phyloP scores from a whole-genome alignment of 1,139 yeast species.

The Waltiozyma sp. region DNA sequence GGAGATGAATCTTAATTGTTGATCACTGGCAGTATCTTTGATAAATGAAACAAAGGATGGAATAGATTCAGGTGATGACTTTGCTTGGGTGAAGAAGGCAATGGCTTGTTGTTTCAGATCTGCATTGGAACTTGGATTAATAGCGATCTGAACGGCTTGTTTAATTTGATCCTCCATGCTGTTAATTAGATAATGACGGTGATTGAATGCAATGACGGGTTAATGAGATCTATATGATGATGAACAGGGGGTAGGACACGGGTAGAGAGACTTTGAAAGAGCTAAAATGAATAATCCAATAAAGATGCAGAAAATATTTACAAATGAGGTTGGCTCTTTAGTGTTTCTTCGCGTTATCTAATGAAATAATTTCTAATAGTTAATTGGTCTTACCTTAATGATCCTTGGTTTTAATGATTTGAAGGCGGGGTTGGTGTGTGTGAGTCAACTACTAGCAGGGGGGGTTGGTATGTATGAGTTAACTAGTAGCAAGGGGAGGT shows the following conservation, averaged over 20 bases:
- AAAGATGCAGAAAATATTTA: neutral
- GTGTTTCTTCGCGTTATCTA: too few relatives aligned
- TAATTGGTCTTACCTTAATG: too few relatives aligned
- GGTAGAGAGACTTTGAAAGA: neutral
- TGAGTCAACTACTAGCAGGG: neutral
- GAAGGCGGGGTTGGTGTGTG: neutral
- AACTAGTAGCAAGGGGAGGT: neutral
- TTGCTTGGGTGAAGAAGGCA: slow-evolving; percentile 65
- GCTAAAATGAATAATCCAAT: neutral
- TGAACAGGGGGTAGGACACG: neutral
- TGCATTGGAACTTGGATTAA: slow-evolving; percentile 64
- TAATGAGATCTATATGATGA: neutral
- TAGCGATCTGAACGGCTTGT: slow-evolving; percentile 88
- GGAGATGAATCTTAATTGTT: slow-evolving; percentile 61
- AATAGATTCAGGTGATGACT: slow-evolving; percentile 71
- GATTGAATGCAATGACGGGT: neutral
- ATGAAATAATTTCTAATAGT: too few relatives aligned
- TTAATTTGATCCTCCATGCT: slow-evolving; percentile 76
- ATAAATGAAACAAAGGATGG: slow-evolving; percentile 54
- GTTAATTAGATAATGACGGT: neutral
- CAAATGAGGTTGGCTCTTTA: neutral
- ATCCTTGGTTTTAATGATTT: neutral
- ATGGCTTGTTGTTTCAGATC: slow-evolving; percentile 73
- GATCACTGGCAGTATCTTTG: slow-evolving; percentile 35
- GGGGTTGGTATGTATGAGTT: too few relatives aligned